Conservation (phyloP, 495 filamentous ascomycete genomes). For the Physcia stellaris region DNA sequence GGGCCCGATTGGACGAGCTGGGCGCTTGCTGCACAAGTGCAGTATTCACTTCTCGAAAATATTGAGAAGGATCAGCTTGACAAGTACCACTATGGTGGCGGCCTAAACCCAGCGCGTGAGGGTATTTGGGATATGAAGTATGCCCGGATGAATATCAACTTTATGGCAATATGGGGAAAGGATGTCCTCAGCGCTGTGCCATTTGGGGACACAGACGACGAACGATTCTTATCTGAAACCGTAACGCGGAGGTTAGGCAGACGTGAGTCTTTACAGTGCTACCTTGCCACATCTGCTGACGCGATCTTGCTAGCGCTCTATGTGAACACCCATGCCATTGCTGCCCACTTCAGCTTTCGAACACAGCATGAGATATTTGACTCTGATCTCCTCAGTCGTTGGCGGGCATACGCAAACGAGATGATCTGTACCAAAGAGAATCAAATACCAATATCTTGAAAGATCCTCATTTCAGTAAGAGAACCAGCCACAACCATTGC, state of each 20-base stretch:
- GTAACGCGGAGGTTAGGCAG: constrained; percentile 9
- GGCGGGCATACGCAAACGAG: constrained; percentile 31
- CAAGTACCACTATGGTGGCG: constrained; percentile 27
- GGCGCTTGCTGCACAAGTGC: constrained; percentile 34
- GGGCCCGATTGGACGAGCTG: constrained; percentile 25
- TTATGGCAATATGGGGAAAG: constrained; percentile 31
- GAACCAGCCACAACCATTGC: no score
- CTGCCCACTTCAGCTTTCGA: constrained; percentile 29
- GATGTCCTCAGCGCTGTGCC: constrained; percentile 23
- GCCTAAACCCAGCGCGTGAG: constrained; percentile 9
- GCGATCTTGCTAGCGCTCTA: constrained; percentile 12
- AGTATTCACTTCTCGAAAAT: constrained; percentile 34
- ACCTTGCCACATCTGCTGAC: not conserved
- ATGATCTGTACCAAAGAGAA: constrained; percentile 18
- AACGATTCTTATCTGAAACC: constrained; percentile 13
- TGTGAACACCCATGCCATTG: constrained; percentile 28
- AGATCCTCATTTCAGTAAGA: no score
- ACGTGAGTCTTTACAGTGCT: constrained; percentile 6
- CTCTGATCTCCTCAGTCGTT: constrained; percentile 30
- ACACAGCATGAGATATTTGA: constrained; percentile 18
- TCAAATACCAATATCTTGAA: constrained; percentile 5
- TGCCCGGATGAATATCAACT: constrained; percentile 31
- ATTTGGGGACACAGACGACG: constrained; percentile 13
- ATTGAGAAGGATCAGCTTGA: constrained; percentile 27
- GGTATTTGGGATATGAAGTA: constrained; percentile 31